Evolutionary conservation across 345 rosid species (phyloP).

Genomic region (Toxicodendron radicans): DNA sequence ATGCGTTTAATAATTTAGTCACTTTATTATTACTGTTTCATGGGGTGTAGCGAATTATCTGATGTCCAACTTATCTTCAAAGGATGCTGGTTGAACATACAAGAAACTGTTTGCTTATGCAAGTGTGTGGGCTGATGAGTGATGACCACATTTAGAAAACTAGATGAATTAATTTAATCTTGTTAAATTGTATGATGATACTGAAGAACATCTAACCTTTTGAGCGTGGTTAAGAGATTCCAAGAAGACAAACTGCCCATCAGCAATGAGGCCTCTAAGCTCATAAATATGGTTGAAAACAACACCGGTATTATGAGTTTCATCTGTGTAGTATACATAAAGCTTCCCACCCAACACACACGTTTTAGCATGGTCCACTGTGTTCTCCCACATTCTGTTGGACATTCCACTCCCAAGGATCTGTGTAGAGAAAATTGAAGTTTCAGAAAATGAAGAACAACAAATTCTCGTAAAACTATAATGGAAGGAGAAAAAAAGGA

Average conservation of each 20-base stretch:
- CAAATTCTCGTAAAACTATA: not conserved
- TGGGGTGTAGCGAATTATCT: no score
- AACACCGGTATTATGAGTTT: conserved; percentile 52
- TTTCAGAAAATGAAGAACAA: not conserved
- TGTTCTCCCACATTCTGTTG: conserved; percentile 96
- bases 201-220: conserved; percentile 49
- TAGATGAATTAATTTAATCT: not conserved
- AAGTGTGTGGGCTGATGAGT: not conserved
- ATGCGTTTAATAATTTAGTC: not conserved
- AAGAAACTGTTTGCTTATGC: not conserved
- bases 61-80: no score
- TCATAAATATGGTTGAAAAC: conserved; percentile 86
- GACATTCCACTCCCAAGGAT: conserved; percentile 98
- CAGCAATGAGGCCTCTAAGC: conserved; percentile 74
- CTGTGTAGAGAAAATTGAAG: conserved; percentile 32
- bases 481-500: not conserved
- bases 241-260: conserved; percentile 68
- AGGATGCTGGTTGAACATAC: no score
- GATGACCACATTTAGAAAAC: not conserved
- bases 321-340: conserved; percentile 68
- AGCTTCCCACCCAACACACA: conserved; percentile 84
- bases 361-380: conserved; percentile 93
- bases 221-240: conserved; percentile 75
- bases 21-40: not conserved
- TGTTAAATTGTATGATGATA: not conserved